Evolutionary conservation across 1,139 yeast genomes (phyloP), one percentile per base, ranked within the genome.

Genomic region (Debaryomycetaceae sp.): DNA sequence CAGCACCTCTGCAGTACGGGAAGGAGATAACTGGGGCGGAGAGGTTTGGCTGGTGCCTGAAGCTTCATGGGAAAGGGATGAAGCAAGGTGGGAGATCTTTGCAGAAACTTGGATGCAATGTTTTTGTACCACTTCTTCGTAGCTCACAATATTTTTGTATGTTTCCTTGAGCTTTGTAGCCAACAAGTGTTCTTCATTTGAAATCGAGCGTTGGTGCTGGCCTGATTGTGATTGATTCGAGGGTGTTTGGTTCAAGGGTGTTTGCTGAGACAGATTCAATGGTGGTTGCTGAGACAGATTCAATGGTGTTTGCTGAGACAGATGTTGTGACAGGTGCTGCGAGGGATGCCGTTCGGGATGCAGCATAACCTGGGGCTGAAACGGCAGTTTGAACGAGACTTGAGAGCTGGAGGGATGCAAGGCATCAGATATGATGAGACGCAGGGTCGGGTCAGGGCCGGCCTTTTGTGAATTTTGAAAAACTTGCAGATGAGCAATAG

Each of bases 121-220:
- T 38, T 76, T 77, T 45, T 78, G 87, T 15, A 78, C 73, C 33
- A 73, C 71, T 35, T 75, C 76, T 53, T 78, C 87, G 39, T 68
- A 67, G 38, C 71, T 72, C 30, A 78, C 76, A 28, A 79, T 78
- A 32, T 70, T 62, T 41, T 77, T 77, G 48, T 78, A 79, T 5
- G 85, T 77, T 43, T 78, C 86, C 47, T 79, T 83, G 19, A 78
- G 50, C 42, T 77, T 77, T 4, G 79, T 63, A 4, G 83, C 82
- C 31, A 78, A 55, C 32, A 73, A 74, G 39, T 77, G 86, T 47
- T 78, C 85, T 44, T 77, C 82, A 34, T 70, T 78, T 2, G 75
- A 55, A 58, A 72, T 62, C 14, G 62, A 55, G 25, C 70, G 46
- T 25, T 31, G 37, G 14, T 41, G 53, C 5, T 41, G 35, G 13